phyloP scores from a whole-genome alignment of 495 filamentous ascomycete genomes.

The Xylaria sp. region DNA sequence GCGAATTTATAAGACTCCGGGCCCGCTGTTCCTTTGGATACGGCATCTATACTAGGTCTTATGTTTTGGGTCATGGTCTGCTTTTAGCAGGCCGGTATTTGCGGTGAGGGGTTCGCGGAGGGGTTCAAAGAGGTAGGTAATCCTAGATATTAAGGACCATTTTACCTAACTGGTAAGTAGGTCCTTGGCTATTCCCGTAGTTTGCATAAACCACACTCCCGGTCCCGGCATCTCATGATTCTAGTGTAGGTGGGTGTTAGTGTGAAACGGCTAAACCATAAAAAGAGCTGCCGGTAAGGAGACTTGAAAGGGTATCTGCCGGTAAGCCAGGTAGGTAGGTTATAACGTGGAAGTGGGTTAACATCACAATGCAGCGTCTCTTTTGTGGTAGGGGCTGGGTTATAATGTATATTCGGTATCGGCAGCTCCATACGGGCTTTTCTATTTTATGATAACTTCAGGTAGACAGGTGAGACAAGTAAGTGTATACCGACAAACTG shows the following conservation, averaged over 20 bases:
- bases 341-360: neutral
- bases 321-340: neutral
- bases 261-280: constrained; percentile 6
- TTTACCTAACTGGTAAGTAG: too few relatives aligned
- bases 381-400: neutral
- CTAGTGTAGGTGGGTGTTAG: neutral
- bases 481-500: neutral
- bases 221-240: constrained; percentile 3
- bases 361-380: neutral
- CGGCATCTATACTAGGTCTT: neutral
- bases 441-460: neutral
- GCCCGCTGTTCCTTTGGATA: constrained; percentile 14
- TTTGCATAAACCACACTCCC: neutral
- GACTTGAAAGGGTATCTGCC: neutral
- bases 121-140: neutral
- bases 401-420: neutral
- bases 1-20: neutral
- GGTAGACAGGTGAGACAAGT: neutral
- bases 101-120: constrained; percentile 11
- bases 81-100: neutral
- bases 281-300: neutral
- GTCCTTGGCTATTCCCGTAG: neutral
- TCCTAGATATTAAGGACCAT: neutral
- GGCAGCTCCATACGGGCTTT: neutral
- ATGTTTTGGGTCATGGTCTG: neutral